Percentiles rank a stretch among this genome's conserved stretches.
phyloP scores from a whole-genome alignment of 1,284 basidiomycete genomes.

The Erythrobasidium hasegawianum region DNA sequence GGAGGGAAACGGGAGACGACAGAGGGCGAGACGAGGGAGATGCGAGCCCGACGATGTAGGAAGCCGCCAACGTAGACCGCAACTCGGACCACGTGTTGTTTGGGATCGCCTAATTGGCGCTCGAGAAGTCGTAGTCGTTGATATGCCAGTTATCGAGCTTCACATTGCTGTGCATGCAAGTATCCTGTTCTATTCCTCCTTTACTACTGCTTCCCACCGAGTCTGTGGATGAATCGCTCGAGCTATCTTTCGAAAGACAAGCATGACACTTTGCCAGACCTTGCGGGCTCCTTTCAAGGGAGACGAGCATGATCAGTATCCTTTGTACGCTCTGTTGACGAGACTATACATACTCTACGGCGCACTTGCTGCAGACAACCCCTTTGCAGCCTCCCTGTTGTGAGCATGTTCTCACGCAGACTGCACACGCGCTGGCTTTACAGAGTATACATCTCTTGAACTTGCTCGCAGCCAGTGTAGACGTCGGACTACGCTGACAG shows the following conservation, averaged over 20 bases:
- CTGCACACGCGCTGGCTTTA: background rate
- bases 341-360: background rate
- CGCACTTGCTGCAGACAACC: conserved; percentile 1
- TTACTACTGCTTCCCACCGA: background rate
- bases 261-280: background rate
- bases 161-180: background rate
- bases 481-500: background rate
- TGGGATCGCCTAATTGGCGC: background rate
- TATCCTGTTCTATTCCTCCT: background rate
- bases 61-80: too few species aligned
- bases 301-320: background rate
- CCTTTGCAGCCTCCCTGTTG: background rate
- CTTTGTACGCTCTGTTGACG: background rate
- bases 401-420: background rate
- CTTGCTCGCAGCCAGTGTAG: background rate
- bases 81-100: too few species aligned
- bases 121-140: conserved; percentile 1
- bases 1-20: too few species aligned
- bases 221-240: background rate
- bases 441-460: conserved; percentile 1
- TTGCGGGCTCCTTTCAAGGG: background rate
- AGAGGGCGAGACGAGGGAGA: too few species aligned
- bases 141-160: background rate
- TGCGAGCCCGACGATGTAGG: too few species aligned
- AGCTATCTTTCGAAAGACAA: background rate